phyloP scores from a whole-genome alignment of 805 yeast genomes.

The Metschnikowia borealis region DNA sequence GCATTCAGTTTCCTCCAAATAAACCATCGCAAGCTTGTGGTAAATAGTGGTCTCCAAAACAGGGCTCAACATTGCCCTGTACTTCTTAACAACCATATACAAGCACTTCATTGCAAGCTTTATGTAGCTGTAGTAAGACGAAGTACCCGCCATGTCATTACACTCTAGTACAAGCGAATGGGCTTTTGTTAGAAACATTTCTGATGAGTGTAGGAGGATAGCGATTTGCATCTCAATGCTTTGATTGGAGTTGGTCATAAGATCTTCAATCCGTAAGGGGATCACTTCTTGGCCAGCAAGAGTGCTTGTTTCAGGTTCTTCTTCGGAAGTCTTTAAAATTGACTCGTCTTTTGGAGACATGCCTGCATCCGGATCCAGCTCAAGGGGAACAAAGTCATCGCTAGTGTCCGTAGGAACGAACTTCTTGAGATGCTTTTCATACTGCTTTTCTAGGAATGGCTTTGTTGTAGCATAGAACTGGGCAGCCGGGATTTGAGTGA shows the following conservation, averaged over 20 bases:
- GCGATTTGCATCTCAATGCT: constrained; percentile 8
- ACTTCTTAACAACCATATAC: constrained; percentile 25
- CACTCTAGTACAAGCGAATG: constrained; percentile 13
- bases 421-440: constrained; percentile 12
- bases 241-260: neutral
- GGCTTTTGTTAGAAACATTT: constrained; percentile 10
- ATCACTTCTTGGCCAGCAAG: neutral
- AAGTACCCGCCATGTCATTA: constrained; percentile 12
- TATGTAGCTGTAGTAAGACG: constrained; percentile 10
- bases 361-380: constrained; percentile 8
- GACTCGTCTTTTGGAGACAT: neutral
- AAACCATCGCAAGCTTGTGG: constrained; percentile 34
- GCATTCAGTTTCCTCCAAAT: constrained; percentile 41
- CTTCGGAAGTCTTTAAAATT: neutral
- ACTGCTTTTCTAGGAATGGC: constrained; percentile 15
- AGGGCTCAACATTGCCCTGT: constrained; percentile 26
- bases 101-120: constrained; percentile 14
- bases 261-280: neutral
- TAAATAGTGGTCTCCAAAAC: constrained; percentile 29
- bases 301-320: neutral
- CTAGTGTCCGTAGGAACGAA: constrained; percentile 10
- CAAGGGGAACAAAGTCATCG: constrained; percentile 13
- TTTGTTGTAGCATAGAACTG: constrained; percentile 15
- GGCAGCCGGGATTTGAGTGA: constrained; percentile 4
- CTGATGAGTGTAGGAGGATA: constrained; percentile 11